Conservation (phyloP, 345 rosid species). For the rapeseed (Brassica napus) region Da-Ae NC_063450.1:39490501-39491000, state of each 20-base stretch:
- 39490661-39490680: conserved; percentile 11
- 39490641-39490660: conserved; percentile 13
- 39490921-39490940: too few species aligned
- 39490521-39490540: not conserved
- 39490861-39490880: too few species aligned
- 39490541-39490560: conserved; percentile 13
- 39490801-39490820: too few species aligned
- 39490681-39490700: conserved; percentile 1
- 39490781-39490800: not conserved
- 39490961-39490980: too few species aligned
- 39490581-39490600: not conserved
- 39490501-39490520: not conserved
- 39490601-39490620: not conserved
- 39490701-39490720: conserved; percentile 14
- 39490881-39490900: too few species aligned
- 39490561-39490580: conserved; percentile 4
- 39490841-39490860: not conserved
- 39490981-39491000: too few species aligned
- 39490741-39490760: conserved; percentile 1
- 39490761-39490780: conserved; percentile 8
- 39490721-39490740: not conserved
- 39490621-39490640: conserved; percentile 9
- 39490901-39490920: too few species aligned
- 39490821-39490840: not conserved
- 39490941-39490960: too few species aligned